These are phyloP conservation scores for Kwoniella europaea DNA, from an alignment of 768 basidiomycete species.

Conservation along the genomic window DNA sequence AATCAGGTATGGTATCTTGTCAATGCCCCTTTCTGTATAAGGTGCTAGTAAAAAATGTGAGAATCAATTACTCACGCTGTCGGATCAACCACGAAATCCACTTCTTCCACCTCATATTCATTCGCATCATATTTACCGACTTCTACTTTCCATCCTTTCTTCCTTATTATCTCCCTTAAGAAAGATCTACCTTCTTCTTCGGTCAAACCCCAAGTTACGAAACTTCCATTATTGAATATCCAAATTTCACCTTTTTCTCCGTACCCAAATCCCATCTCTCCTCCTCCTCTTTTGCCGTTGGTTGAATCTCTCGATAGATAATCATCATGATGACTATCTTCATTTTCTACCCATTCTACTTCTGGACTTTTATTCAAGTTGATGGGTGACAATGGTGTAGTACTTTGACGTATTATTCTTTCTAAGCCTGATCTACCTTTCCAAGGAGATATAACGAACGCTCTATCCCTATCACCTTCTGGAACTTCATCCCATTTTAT, in stretches of 20 bases:
- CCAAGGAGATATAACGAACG: constrained; percentile 53
- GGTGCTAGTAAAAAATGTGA: background rate
- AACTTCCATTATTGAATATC: constrained; percentile 83
- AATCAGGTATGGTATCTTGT: constrained; percentile 15
- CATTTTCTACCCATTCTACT: constrained; percentile 67
- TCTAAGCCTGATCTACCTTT: constrained; percentile 50
- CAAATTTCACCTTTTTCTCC: constrained; percentile 74
- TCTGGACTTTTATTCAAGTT: constrained; percentile 8
- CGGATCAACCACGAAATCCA: constrained; percentile 91
- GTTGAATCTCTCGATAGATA: background rate
- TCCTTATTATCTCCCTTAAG: constrained; percentile 67
- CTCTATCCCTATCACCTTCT: constrained; percentile 51
- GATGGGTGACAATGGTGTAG: constrained; percentile 33
- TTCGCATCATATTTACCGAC: constrained; percentile 69
- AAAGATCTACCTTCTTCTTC: constrained; percentile 76
- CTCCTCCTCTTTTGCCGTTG: background rate
- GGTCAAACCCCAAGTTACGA: constrained; percentile 86
- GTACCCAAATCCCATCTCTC: constrained; percentile 47
- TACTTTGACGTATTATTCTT: constrained; percentile 34
- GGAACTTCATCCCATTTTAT: constrained; percentile 55
- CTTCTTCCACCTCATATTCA: constrained; percentile 76
- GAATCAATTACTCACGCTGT: constrained; percentile 68
- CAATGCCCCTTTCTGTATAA: no score
- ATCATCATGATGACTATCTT: constrained; percentile 57
- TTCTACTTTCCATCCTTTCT: constrained; percentile 65